Percentiles rank a stretch among this genome's conserved stretches.
phyloP scores from a whole-genome alignment of 768 basidiomycete genomes.

The Tulasnella calospora region DNA sequence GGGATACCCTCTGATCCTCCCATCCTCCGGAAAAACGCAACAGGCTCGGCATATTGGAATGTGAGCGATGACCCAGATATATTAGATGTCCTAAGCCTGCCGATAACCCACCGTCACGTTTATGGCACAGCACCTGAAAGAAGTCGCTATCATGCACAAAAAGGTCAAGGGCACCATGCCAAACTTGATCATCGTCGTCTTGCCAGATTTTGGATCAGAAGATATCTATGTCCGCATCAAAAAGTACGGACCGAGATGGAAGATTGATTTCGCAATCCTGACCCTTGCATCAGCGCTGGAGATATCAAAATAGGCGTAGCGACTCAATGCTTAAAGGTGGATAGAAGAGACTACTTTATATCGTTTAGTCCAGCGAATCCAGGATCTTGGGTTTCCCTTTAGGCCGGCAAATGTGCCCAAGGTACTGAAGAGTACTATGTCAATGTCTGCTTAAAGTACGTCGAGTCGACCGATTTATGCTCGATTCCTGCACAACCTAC shows the following conservation, averaged over 20 bases:
- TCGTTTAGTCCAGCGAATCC: too few relatives aligned
- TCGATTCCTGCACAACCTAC: too few relatives aligned
- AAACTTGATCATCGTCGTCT: conserved; percentile 41
- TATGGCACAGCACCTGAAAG: conserved; percentile 45
- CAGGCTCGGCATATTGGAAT: conserved; percentile 49
- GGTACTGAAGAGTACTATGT: not conserved
- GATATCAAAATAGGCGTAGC: conserved; percentile 15
- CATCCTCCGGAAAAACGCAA: conserved; percentile 55
- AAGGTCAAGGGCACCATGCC: conserved; percentile 44
- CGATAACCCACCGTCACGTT: not conserved
- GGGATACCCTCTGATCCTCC: conserved; percentile 46
- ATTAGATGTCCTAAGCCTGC: not conserved
- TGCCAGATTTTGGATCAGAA: conserved; percentile 58
- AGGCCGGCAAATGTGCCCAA: not conserved
- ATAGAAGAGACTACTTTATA: not conserved
- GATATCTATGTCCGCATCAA: conserved; percentile 75
- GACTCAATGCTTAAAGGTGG: conserved; percentile 20
- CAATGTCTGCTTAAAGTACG: conserved; percentile 20
- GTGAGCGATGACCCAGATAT: conserved; percentile 43
- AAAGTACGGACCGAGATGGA: conserved; percentile 48
- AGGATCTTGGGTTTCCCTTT: conserved; percentile 19
- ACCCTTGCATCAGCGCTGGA: not conserved
- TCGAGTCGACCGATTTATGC: too few relatives aligned
- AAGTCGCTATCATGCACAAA: conserved; percentile 47
- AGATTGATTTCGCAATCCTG: not conserved